phyloP scores from a whole-genome alignment of 306 rosid genomes.

The Myrica gale region DNA sequence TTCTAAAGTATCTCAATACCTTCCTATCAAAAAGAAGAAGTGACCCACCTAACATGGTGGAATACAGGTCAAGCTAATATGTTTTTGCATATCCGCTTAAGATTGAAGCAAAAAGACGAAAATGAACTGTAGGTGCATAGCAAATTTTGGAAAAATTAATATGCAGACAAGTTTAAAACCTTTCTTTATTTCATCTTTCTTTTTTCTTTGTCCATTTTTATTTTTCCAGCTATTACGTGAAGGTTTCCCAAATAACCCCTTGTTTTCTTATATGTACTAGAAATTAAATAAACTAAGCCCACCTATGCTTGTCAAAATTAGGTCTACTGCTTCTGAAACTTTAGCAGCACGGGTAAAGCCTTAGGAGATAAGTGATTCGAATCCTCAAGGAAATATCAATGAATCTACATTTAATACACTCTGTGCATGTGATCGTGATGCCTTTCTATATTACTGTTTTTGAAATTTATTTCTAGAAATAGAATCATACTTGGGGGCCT shows the following conservation, averaged over 20 bases:
- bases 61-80: slow-evolving; percentile 24
- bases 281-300: not conserved
- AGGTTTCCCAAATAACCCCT: not conserved
- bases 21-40: slow-evolving; percentile 86
- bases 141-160: too few relatives aligned
- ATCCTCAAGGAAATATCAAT: not conserved
- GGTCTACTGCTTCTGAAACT: not conserved
- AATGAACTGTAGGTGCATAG: too few relatives aligned
- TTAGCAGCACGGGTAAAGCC: not conserved
- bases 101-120: not conserved
- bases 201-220: too few relatives aligned
- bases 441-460: not conserved
- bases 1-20: slow-evolving; percentile 85
- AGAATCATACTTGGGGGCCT: slow-evolving; percentile 76
- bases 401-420: not conserved
- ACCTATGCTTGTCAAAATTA: not conserved
- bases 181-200: not conserved
- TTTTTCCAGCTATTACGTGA: too few relatives aligned
- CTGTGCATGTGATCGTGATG: not conserved
- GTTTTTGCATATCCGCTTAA: not conserved
- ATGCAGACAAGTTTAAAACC: too few relatives aligned
- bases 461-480: slow-evolving; percentile 15
- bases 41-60: slow-evolving; percentile 68
- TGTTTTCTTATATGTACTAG: not conserved
- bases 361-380: not conserved